phyloP scores from a whole-genome alignment of 768 basidiomycete species.

The Rickenella mellea region DNA sequence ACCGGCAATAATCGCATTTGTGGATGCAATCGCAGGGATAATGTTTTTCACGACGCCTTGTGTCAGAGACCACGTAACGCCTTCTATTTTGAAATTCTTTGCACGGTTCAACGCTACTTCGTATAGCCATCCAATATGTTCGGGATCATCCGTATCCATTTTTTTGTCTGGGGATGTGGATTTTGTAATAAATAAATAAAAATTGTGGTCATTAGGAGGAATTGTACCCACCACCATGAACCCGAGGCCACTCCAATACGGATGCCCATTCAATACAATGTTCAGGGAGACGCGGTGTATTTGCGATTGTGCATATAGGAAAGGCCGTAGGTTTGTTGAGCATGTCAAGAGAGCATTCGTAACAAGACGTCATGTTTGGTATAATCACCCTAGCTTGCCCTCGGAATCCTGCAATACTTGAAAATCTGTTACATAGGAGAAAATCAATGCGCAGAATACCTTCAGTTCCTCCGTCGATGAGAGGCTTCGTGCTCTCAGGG shows the following conservation, averaged over 20 bases:
- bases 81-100: constrained; percentile 92
- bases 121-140: constrained; percentile 93
- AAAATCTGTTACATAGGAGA: constrained; percentile 1
- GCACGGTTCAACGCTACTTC: constrained; percentile 73
- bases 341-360: constrained; percentile 98
- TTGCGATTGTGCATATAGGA: constrained; percentile 98
- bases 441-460: constrained; percentile 34
- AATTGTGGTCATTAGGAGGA: neutral
- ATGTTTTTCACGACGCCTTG: constrained; percentile 99
- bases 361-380: constrained; percentile 91
- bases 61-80: constrained; percentile 94
- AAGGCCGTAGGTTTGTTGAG: constrained; percentile 94
- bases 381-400: constrained; percentile 97
- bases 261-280: constrained; percentile 99
- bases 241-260: constrained; percentile 95
- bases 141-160: constrained; percentile 94
- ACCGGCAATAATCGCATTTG: constrained; percentile 98
- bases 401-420: constrained; percentile 71
- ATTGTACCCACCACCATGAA: constrained; percentile 60
- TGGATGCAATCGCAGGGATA: constrained; percentile 97
- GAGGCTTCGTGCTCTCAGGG: constrained; percentile 88
- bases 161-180: constrained; percentile 61
- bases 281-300: constrained; percentile 94
- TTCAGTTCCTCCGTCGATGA: constrained; percentile 98
- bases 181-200: constrained; percentile 3